These are phyloP conservation scores for Aspergillus tubingensis DNA, from an alignment of 2,329 filamentous ascomycete species.

Conservation along the genomic window DNA sequence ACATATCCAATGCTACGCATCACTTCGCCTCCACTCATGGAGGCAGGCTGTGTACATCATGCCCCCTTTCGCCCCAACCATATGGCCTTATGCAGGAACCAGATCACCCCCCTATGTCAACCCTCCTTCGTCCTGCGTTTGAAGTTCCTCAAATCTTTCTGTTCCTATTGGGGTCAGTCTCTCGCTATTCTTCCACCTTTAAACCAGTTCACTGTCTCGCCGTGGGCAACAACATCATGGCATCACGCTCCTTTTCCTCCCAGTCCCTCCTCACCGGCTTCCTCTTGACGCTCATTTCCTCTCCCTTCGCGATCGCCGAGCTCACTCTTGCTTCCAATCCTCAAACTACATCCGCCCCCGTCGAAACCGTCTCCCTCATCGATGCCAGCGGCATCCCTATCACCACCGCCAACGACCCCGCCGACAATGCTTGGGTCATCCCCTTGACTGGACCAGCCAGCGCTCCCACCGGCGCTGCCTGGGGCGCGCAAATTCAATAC, in stretches of 20 bases:
- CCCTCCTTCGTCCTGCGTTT: not conserved
- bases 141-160: not conserved
- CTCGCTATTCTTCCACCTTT: not conserved
- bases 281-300: not conserved
- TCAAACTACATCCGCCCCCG: not conserved
- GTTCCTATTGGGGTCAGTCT: not conserved
- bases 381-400: slow-evolving; percentile 4
- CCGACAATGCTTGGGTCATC: slow-evolving; percentile 3
- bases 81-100: not conserved
- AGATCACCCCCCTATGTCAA: not conserved
- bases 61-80: not conserved
- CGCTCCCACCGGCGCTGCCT: slow-evolving; percentile 2
- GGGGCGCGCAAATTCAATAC: not conserved
- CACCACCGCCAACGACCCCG: slow-evolving; percentile 1
- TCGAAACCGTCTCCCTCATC: slow-evolving; percentile 5
- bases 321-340: not conserved
- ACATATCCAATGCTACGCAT: not conserved
- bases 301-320: not conserved
- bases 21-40: not conserved
- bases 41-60: not conserved
- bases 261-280: not conserved
- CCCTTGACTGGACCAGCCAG: not conserved
- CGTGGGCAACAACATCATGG: not conserved
- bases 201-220: not conserved
- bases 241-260: not conserved